These are phyloP conservation scores for Spizellomyces punctatus DNA, from an alignment of 192 early-diverging fungal species.

Conservation along the genomic window DNA sequence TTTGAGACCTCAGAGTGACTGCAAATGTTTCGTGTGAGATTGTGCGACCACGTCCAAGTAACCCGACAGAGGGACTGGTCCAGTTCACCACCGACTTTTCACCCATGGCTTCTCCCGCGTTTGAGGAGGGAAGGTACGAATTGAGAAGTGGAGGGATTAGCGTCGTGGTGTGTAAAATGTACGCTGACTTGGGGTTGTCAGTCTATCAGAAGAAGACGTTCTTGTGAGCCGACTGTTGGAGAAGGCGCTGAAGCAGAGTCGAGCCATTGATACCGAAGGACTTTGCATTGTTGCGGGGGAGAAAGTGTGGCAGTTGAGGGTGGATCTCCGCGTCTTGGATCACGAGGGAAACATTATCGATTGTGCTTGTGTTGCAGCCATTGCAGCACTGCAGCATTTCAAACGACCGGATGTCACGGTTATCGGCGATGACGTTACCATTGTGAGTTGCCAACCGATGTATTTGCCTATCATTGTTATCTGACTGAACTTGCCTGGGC, in stretches of 20 bases:
- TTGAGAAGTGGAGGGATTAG: no score
- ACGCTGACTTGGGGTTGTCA: constrained; percentile 16
- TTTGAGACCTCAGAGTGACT: constrained; percentile 31
- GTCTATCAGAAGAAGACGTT: constrained; percentile 81
- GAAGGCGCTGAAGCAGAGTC: constrained; percentile 76
- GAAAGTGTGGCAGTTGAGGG: constrained; percentile 91
- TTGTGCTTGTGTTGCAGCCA: constrained; percentile 86
- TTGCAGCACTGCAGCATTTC: constrained; percentile 88
- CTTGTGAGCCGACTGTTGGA: constrained; percentile 85
- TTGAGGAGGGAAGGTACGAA: constrained; percentile 67
- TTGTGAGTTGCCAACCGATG: constrained; percentile 56
- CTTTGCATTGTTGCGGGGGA: constrained; percentile 95
- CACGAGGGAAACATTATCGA: constrained; percentile 94
- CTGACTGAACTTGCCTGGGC: not conserved
- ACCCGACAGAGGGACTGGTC: constrained; percentile 84
- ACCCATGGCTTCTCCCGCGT: constrained; percentile 77
- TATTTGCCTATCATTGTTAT: constrained; percentile 8
- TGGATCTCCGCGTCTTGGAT: constrained; percentile 92
- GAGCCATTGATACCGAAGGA: constrained; percentile 94
- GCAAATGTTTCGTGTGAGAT: constrained; percentile 57
- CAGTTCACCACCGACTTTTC: constrained; percentile 86
- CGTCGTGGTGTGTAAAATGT: not conserved
- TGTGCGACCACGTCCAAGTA: constrained; percentile 54
- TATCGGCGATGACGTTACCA: constrained; percentile 84
- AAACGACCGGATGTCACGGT: constrained; percentile 94